Conservation (phyloP, 2,329 filamentous ascomycete genomes). For the Aureobasidium sp. region DNA sequence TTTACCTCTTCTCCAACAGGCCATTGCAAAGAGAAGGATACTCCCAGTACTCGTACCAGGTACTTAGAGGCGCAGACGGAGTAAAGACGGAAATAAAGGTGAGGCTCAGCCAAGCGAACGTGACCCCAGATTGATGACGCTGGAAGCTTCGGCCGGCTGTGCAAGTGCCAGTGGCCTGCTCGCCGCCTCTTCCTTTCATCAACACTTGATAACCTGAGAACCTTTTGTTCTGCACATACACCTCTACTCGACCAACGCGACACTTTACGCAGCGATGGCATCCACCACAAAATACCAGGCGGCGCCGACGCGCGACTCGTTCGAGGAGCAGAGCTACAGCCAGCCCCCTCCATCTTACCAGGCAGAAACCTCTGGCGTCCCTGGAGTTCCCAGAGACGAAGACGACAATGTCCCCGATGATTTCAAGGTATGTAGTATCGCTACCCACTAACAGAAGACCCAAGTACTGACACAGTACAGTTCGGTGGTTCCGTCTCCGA, state of each 20-base stretch:
- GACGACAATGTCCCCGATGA: constrained; percentile 92
- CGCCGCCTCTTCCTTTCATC: not conserved
- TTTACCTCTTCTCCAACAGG: too few relatives aligned
- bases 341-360: constrained; percentile 80
- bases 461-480: constrained; percentile 33
- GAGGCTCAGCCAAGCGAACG: not conserved
- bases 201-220: not conserved
- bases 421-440: constrained; percentile 61
- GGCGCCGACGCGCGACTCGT: constrained; percentile 77
- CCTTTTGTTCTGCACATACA: not conserved
- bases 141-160: not conserved
- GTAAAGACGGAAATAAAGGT: not conserved
- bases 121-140: constrained; percentile 8
- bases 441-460: not conserved
- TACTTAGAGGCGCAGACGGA: not conserved
- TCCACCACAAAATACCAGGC: constrained; percentile 72
- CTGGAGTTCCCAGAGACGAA: constrained; percentile 58
- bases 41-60: too few relatives aligned
- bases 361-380: constrained; percentile 47
- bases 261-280: constrained; percentile 45
- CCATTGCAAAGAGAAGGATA: too few relatives aligned
- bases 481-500: constrained; percentile 91
- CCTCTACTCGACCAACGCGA: not conserved
- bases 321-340: constrained; percentile 60
- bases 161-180: not conserved